phyloP scores from a whole-genome alignment of 495 filamentous ascomycete genomes.

The Aspergillus nanangensis region DNA sequence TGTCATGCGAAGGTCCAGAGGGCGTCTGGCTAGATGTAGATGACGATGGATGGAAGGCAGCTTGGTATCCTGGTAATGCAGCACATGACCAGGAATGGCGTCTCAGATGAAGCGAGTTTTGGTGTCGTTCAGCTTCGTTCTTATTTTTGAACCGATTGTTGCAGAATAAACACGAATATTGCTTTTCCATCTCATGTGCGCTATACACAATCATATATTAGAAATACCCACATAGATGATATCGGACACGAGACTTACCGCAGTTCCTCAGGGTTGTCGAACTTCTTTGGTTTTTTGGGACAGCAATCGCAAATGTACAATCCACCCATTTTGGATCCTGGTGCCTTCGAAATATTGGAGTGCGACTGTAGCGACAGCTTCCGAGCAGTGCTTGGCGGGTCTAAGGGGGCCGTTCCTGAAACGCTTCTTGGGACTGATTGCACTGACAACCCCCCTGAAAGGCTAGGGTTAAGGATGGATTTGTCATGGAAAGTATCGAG shows the following conservation, averaged over 20 bases:
- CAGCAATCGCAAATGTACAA: constrained; percentile 92
- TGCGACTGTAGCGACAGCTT: constrained; percentile 39
- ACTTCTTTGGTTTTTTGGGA: constrained; percentile 98
- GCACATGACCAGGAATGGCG: constrained; percentile 98
- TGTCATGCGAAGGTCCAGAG: constrained; percentile 53
- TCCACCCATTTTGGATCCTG: constrained; percentile 33
- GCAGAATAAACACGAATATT: constrained; percentile 90
- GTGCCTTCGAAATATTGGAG: constrained; percentile 25
- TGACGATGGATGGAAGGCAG: constrained; percentile 79
- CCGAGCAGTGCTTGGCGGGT: constrained; percentile 28
- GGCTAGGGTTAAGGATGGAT: constrained; percentile 52
- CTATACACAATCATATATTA: no score
- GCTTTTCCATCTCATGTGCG: constrained; percentile 88
- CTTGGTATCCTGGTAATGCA: constrained; percentile 67
- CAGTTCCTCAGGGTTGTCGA: constrained; percentile 80
- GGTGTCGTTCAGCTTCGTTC: constrained; percentile 96
- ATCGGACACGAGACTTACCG: constrained; percentile 53
- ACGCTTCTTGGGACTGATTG: constrained; percentile 14
- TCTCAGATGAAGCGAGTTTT: constrained; percentile 92
- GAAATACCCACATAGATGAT: no score
- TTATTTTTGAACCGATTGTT: constrained; percentile 98
- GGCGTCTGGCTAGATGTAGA: constrained; percentile 32
- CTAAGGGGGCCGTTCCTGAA: constrained; percentile 17
- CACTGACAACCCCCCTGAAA: constrained; percentile 43
- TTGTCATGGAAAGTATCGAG: constrained; percentile 42